Evolutionary conservation across 306 rosid species (phyloP).

Genomic region (Fragaria ananassa): DNA sequence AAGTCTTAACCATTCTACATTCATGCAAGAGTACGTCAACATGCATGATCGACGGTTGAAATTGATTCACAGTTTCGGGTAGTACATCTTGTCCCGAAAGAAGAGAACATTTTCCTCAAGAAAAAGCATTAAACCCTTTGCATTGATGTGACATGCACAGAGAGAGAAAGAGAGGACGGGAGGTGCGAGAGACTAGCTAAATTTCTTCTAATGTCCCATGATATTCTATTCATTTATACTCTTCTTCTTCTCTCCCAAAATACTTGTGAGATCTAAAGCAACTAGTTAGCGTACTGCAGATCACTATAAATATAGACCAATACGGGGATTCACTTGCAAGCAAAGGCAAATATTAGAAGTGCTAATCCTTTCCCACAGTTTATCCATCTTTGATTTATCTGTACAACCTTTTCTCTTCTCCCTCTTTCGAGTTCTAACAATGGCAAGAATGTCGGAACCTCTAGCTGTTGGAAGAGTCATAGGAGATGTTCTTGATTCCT

Average conservation of each 20-base stretch:
- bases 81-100: background rate
- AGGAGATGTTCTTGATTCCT: slow-evolving; percentile 80
- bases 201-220: background rate
- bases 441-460: slow-evolving; percentile 59
- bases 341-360: background rate
- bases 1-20: too few relatives aligned
- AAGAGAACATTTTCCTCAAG: background rate
- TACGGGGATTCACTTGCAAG: background rate
- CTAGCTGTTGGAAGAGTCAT: slow-evolving; percentile 70
- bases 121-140: background rate
- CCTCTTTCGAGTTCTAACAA: slow-evolving; percentile 2
- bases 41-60: background rate
- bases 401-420: background rate
- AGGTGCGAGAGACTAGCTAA: background rate
- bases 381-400: background rate
- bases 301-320: slow-evolving; percentile 11
- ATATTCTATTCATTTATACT: background rate
- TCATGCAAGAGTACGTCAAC: background rate
- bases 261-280: background rate
- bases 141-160: background rate
- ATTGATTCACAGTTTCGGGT: too few relatives aligned
- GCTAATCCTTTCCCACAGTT: slow-evolving; percentile 13
- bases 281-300: background rate
- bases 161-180: background rate
- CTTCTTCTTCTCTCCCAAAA: background rate